These are phyloP conservation scores for Euclidium syriacum DNA, from an alignment of 345 rosid genomes.

Conservation along the genomic window DNA sequence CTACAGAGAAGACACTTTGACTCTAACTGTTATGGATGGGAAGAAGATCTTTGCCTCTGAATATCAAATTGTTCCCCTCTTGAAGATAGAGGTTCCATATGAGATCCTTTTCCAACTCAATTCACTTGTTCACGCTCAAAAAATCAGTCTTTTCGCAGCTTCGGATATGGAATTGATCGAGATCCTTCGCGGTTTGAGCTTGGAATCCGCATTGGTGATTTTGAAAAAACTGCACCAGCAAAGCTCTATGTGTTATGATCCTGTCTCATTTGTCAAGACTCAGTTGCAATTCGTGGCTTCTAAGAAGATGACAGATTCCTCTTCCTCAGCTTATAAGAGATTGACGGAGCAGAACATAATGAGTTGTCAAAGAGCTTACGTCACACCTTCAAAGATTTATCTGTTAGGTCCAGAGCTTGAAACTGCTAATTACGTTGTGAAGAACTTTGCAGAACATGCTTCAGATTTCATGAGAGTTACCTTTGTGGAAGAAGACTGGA, in stretches of 20 bases:
- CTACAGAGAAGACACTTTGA: conserved; percentile 37
- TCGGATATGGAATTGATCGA: conserved; percentile 41
- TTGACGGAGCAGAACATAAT: conserved; percentile 48
- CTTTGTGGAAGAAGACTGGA: conserved; percentile 97
- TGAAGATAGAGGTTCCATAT: conserved; percentile 47
- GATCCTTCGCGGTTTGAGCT: conserved; percentile 35
- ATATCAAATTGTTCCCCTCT: conserved; percentile 58
- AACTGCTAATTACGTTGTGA: conserved; percentile 76
- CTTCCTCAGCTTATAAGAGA: conserved; percentile 38
- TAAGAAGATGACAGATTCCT: conserved; percentile 35
- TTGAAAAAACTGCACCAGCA: conserved; percentile 70
- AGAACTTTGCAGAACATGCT: conserved; percentile 66
- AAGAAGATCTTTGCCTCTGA: conserved; percentile 37
- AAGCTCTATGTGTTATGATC: conserved; percentile 58
- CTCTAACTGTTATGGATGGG: conserved; percentile 37
- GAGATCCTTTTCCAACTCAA: conserved; percentile 81
- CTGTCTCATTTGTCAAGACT: conserved; percentile 44
- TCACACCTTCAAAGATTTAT: conserved; percentile 81
- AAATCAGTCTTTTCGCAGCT: conserved; percentile 54
- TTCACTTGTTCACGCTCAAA: conserved; percentile 73
- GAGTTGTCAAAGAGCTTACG: conserved; percentile 75
- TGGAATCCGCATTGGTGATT: conserved; percentile 46
- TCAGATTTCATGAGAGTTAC: conserved; percentile 82
- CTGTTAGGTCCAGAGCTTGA: conserved; percentile 95
- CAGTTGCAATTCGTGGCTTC: conserved; percentile 35